Conservation (phyloP, 2,329 filamentous ascomycete genomes). For the Ceratocystis smalleyi region DNA sequence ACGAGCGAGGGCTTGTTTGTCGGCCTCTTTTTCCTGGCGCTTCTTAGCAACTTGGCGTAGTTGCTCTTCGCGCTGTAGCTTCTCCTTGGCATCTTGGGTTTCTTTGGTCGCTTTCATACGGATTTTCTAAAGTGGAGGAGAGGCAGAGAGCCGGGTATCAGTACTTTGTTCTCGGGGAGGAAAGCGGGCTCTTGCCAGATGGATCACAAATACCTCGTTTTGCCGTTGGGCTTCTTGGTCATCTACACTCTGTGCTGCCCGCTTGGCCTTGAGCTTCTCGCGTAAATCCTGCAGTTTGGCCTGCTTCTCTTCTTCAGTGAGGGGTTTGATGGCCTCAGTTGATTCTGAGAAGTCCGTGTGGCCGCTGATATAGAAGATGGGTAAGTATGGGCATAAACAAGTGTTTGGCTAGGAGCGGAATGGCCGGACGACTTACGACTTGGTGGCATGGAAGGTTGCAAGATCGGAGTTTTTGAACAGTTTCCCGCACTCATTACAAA, state of each 20-base stretch:
- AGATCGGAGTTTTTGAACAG: slow-evolving; percentile 67
- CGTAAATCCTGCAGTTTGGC: slow-evolving; percentile 61
- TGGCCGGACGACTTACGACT: slow-evolving; percentile 41
- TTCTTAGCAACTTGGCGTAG: slow-evolving; percentile 82
- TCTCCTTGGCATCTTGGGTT: slow-evolving; percentile 75
- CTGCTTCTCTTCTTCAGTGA: slow-evolving; percentile 85
- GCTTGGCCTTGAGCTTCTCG: slow-evolving; percentile 56
- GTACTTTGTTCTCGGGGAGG: background rate
- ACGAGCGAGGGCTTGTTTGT: slow-evolving; percentile 69
- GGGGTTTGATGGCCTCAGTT: slow-evolving; percentile 74
- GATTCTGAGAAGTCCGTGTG: slow-evolving; percentile 89
- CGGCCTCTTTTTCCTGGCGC: slow-evolving; percentile 72
- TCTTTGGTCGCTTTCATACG: slow-evolving; percentile 83
- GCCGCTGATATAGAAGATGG: slow-evolving; percentile 30
- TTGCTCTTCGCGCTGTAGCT: slow-evolving; percentile 72
- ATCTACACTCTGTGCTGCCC: slow-evolving; percentile 47
- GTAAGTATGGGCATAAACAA: background rate
- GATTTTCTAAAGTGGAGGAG: slow-evolving; percentile 36
- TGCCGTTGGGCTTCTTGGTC: slow-evolving; percentile 71
- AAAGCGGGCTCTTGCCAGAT: slow-evolving; percentile 6
- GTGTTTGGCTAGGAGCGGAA: background rate
- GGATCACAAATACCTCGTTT: slow-evolving; percentile 50
- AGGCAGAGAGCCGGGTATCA: background rate
- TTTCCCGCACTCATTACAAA: slow-evolving; percentile 93
- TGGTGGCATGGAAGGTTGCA: slow-evolving; percentile 80